phyloP scores from a whole-genome alignment of 305 asterid genomes.

The Caryopteris hybrid region DNA sequence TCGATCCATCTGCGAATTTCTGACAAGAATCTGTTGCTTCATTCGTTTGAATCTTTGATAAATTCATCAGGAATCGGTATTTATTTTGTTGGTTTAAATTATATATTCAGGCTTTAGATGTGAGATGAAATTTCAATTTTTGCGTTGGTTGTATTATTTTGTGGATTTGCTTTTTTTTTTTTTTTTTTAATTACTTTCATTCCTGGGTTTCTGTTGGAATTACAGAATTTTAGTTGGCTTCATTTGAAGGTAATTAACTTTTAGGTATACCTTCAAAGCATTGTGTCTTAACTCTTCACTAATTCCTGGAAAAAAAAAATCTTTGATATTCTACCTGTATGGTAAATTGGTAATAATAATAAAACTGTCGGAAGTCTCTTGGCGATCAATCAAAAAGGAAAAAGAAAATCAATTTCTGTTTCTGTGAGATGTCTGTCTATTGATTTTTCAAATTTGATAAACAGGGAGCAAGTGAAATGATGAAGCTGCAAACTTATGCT shows the following conservation, averaged over 20 bases:
- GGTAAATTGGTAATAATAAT: neutral
- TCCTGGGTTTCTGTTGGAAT: constrained; percentile 1
- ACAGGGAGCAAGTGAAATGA: constrained; percentile 41
- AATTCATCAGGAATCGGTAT: neutral
- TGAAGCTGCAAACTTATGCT: constrained; percentile 78
- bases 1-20: neutral
- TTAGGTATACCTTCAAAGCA: neutral
- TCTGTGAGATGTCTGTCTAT: neutral
- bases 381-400: too few species aligned
- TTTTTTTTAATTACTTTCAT: neutral
- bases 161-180: neutral
- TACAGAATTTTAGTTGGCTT: neutral
- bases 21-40: neutral
- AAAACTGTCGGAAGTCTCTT: too few species aligned
- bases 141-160: neutral
- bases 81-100: neutral
- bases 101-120: neutral
- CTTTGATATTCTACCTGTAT: neutral
- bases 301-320: neutral
- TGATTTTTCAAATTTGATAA: constrained; percentile 19
- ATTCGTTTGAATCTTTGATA: constrained; percentile 3
- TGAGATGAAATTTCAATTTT: neutral
- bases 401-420: neutral
- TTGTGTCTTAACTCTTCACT: neutral
- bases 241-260: neutral